These are phyloP conservation scores for Kondoa subrosea DNA, from an alignment of 768 basidiomycete genomes.

Conservation along the genomic window DNA sequence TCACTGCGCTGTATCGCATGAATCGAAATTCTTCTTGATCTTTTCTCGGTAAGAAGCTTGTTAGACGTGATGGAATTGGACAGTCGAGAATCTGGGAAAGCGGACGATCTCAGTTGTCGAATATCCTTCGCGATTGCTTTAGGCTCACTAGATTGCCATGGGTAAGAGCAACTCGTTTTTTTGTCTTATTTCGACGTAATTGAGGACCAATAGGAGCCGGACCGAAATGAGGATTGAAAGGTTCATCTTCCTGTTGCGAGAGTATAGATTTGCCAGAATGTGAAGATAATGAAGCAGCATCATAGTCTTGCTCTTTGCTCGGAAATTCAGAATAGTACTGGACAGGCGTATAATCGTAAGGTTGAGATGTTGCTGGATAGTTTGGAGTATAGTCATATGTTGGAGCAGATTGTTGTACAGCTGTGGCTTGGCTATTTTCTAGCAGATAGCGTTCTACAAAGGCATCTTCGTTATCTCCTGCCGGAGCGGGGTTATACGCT, in stretches of 20 bases:
- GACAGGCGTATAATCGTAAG: background rate
- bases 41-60: slow-evolving; percentile 17
- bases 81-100: background rate
- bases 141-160: no score
- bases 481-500: background rate
- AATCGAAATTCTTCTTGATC: slow-evolving; percentile 18
- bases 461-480: background rate
- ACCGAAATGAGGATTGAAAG: background rate
- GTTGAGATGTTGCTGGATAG: background rate
- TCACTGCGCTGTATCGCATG: slow-evolving; percentile 20
- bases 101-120: no score
- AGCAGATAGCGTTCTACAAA: background rate
- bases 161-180: slow-evolving; percentile 16
- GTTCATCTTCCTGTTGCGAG: background rate
- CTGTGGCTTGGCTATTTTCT: no score
- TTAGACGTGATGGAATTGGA: slow-evolving; percentile 15
- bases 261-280: background rate
- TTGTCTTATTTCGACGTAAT: slow-evolving; percentile 15
- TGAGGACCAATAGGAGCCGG: background rate
- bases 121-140: no score
- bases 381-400: no score
- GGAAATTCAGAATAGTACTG: background rate
- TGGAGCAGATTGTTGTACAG: no score
- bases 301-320: background rate
- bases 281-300: background rate